A percentile compares a stretch with the other conserved stretches of the same genome.
phyloP scores from a whole-genome alignment of 306 rosid genomes.

The Casuarina cunninghamiana region DNA sequence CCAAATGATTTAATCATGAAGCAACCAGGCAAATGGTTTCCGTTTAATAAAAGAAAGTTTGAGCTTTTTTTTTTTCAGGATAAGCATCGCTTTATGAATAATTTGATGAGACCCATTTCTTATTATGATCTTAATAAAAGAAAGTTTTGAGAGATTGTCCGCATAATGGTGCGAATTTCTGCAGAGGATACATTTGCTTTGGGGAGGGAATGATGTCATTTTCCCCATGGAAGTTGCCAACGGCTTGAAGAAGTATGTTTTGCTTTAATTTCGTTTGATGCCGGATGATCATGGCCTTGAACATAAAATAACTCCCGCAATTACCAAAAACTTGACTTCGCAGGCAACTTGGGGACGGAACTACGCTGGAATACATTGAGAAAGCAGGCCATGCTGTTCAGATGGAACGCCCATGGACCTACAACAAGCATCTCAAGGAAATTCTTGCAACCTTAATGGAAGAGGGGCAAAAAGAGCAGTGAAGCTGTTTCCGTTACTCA shows the following conservation, averaged over 20 bases:
- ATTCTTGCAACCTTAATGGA: background rate
- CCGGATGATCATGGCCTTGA: no score
- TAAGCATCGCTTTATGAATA: no score
- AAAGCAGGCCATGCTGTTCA: slow-evolving; percentile 35
- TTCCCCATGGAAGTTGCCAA: slow-evolving; percentile 25
- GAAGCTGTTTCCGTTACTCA: background rate
- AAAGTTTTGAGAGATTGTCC: no score
- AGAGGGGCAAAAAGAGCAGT: background rate
- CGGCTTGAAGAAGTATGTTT: slow-evolving; percentile 18
- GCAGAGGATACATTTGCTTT: slow-evolving; percentile 28
- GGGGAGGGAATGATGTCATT: slow-evolving; percentile 35
- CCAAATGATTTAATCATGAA: no score
- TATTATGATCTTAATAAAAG: no score
- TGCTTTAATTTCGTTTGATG: background rate
- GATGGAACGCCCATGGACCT: slow-evolving; percentile 18
- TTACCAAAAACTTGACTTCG: no score
- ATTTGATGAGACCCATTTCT: no score
- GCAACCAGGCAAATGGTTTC: no score
- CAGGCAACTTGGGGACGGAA: slow-evolving; percentile 27
- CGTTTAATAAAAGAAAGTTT: no score
- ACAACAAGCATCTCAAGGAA: slow-evolving; percentile 21
- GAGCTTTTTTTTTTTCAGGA: no score
- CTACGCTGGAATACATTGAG: slow-evolving; percentile 14
- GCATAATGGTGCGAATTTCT: background rate
- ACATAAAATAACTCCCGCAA: no score